Percentiles rank a stretch among this genome's conserved stretches.
These are phyloP conservation scores for Arabidopsis suecica DNA, from an alignment of 345 rosid species.

Conservation along the genomic window DNA sequence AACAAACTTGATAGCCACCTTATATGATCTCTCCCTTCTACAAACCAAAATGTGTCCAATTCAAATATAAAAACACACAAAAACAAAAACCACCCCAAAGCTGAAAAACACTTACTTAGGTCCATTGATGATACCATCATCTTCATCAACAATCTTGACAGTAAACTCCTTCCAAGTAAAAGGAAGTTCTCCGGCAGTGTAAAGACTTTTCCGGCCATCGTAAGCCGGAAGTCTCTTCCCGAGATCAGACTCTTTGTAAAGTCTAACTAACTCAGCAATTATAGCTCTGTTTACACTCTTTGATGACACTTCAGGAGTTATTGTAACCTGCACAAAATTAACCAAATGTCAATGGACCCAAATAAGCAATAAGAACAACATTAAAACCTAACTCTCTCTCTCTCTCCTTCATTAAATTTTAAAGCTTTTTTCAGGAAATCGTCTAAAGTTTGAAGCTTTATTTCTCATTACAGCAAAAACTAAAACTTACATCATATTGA, in stretches of 20 bases:
- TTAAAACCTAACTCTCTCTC: constrained; percentile 33
- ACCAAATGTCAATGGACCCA: constrained; percentile 48
- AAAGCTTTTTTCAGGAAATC: constrained; percentile 10
- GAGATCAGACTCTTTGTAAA: constrained; percentile 83
- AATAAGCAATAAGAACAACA: constrained; percentile 51
- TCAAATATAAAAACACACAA: neutral
- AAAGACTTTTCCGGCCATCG: constrained; percentile 95
- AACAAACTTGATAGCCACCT: constrained; percentile 83
- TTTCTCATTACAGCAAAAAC: too few relatives aligned
- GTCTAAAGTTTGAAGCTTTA: constrained; percentile 9
- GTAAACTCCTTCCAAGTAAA: constrained; percentile 86
- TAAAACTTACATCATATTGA: constrained; percentile 92
- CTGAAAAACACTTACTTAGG: constrained; percentile 63
- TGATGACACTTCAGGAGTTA: constrained; percentile 94
- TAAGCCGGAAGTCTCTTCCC: constrained; percentile 98
- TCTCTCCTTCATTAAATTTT: constrained; percentile 29
- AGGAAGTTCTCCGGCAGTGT: constrained; percentile 97
- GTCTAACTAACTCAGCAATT: constrained; percentile 89
- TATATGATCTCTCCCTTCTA: constrained; percentile 85
- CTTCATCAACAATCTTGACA: constrained; percentile 81
- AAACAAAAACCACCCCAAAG: neutral
- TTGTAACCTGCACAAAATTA: constrained; percentile 74
- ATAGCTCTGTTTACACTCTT: constrained; percentile 85
- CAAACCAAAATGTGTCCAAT: constrained; percentile 23
- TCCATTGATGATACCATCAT: constrained; percentile 69